A percentile compares a stretch with the other conserved stretches of the same genome.
phyloP scores from a whole-genome alignment of 2,329 filamentous ascomycete genomes.

The Talaromyces sp. region DNA sequence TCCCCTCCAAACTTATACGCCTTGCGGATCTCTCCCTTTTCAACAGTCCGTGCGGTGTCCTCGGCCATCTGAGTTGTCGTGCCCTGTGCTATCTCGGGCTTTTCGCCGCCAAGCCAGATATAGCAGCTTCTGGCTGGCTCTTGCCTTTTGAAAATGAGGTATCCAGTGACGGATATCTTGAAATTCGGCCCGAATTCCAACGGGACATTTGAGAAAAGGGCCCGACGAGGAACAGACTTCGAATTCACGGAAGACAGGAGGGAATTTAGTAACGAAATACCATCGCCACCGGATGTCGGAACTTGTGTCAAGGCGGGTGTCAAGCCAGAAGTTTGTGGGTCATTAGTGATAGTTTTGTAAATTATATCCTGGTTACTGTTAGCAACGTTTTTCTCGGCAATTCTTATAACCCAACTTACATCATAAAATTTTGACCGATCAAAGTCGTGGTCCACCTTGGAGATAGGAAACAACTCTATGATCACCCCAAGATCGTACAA shows the following conservation, averaged over 20 bases:
- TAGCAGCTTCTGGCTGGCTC: slow-evolving; percentile 76
- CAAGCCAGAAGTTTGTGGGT: slow-evolving; percentile 61
- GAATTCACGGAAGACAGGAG: slow-evolving; percentile 86
- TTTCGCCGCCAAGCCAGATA: slow-evolving; percentile 82
- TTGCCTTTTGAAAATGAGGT: slow-evolving; percentile 81
- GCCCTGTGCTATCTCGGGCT: slow-evolving; percentile 70
- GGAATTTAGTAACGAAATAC: slow-evolving; percentile 71
- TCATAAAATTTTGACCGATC: slow-evolving; percentile 87
- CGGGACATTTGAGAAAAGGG: slow-evolving; percentile 79
- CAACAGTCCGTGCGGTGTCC: slow-evolving; percentile 69
- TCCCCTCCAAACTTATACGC: slow-evolving; percentile 96
- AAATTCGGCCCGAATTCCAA: slow-evolving; percentile 82
- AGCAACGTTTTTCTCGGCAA: slow-evolving; percentile 8
- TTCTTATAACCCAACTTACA: slow-evolving; percentile 44
- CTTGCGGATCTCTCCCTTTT: slow-evolving; percentile 77
- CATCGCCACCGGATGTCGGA: slow-evolving; percentile 56
- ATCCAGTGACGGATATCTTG: slow-evolving; percentile 87
- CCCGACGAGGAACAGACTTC: slow-evolving; percentile 76
- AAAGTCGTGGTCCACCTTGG: slow-evolving; percentile 64
- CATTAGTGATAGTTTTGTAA: slow-evolving; percentile 66
- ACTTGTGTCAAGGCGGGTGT: slow-evolving; percentile 51
- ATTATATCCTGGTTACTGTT: slow-evolving; percentile 67
- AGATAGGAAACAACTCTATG: slow-evolving; percentile 91
- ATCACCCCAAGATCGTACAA: slow-evolving; percentile 87
- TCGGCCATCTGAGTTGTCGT: slow-evolving; percentile 71